phyloP scores from a whole-genome alignment of 768 basidiomycete species.

The Suillus lakei region DNA sequence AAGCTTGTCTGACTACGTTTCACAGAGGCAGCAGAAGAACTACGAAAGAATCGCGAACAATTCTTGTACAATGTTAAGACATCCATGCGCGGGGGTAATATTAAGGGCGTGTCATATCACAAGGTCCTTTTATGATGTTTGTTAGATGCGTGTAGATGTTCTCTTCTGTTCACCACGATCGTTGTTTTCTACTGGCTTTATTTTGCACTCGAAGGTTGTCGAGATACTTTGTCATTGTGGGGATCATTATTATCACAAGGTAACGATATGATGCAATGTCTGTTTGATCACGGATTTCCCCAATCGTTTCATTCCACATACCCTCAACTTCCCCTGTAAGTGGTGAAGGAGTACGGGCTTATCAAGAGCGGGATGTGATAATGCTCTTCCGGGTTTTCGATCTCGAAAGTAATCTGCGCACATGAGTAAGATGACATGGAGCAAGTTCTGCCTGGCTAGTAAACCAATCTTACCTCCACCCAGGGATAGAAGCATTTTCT shows the following conservation, averaged over 20 bases:
- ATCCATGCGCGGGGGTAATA: constrained; percentile 80
- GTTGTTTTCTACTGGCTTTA: constrained; percentile 3
- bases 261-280: background rate
- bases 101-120: constrained; percentile 84
- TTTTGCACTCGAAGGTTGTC: background rate
- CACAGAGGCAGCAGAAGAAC: constrained; percentile 93
- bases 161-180: background rate
- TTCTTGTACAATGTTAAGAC: constrained; percentile 86
- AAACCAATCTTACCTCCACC: constrained; percentile 67
- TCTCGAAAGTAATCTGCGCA: constrained; percentile 74
- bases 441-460: background rate
- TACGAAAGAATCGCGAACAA: constrained; percentile 84
- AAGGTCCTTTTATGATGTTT: constrained; percentile 59
- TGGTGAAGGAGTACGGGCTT: constrained; percentile 90
- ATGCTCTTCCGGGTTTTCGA: constrained; percentile 76
- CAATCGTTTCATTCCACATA: background rate
- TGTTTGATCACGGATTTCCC: background rate
- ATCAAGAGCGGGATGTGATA: constrained; percentile 92
- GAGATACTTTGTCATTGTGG: background rate
- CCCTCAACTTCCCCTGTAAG: constrained; percentile 84
- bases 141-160: constrained; percentile 15
- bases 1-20: constrained; percentile 16
- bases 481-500: constrained; percentile 86
- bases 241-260: constrained; percentile 4
- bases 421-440: background rate